Percentiles rank a stretch among this genome's conserved stretches.
phyloP scores from a whole-genome alignment of 352 stramenopile species.

The Phytophthora vignae region DNA sequence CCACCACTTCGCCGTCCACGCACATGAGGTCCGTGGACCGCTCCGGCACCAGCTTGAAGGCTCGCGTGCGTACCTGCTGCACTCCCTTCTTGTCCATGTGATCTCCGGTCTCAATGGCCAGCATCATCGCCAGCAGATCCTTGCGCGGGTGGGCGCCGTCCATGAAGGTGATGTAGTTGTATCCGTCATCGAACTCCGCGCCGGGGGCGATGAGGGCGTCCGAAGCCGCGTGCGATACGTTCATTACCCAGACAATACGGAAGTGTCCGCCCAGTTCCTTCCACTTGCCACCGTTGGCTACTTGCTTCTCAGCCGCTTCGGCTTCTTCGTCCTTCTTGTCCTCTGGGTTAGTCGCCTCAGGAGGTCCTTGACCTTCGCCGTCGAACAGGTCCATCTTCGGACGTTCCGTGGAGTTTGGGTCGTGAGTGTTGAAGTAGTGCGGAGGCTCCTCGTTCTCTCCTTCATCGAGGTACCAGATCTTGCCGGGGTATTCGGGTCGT shows the following conservation, averaged over 20 bases:
- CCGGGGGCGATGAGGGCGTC: constrained; percentile 58
- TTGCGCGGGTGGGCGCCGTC: constrained; percentile 46
- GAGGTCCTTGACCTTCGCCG: constrained; percentile 35
- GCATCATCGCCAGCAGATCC: constrained; percentile 52
- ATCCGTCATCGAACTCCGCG: constrained; percentile 67
- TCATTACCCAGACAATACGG: constrained; percentile 71
- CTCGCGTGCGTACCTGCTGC: constrained; percentile 61
- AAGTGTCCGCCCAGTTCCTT: constrained; percentile 64
- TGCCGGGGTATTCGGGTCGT: constrained; percentile 61
- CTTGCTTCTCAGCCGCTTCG: constrained; percentile 10
- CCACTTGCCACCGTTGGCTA: constrained; percentile 35
- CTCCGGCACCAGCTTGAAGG: constrained; percentile 58
- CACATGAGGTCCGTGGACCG: constrained; percentile 57
- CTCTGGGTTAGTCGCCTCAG: neutral
- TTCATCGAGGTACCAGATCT: constrained; percentile 73
- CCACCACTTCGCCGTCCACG: constrained; percentile 67
- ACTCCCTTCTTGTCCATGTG: constrained; percentile 56
- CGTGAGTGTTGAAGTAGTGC: constrained; percentile 52
- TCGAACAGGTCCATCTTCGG: constrained; percentile 60
- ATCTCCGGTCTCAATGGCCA: constrained; percentile 58
- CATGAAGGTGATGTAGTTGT: constrained; percentile 68
- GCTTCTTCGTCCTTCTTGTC: neutral
- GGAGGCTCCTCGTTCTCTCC: constrained; percentile 24
- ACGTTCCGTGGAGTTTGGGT: constrained; percentile 36
- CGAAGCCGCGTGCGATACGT: constrained; percentile 61